phyloP scores from a whole-genome alignment of 257 asterid genomes.

The Misopates orontium region DNA sequence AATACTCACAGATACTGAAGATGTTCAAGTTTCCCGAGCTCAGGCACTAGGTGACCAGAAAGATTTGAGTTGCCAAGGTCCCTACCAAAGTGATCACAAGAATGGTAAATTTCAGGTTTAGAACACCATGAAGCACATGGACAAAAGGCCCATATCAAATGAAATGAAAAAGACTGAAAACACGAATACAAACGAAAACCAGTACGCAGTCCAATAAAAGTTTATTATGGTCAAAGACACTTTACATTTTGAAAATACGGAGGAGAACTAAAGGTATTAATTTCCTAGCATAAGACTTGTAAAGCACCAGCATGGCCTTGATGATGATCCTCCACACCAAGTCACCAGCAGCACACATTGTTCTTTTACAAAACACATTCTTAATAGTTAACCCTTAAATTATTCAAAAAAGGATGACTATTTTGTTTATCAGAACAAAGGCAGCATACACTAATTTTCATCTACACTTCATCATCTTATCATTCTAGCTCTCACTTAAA shows the following conservation, averaged over 20 bases:
- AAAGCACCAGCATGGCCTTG: background rate
- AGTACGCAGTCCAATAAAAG: background rate
- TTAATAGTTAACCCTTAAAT: background rate
- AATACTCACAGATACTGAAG: slow-evolving; percentile 70
- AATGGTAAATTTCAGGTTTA: slow-evolving; percentile 24
- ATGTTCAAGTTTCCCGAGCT: slow-evolving; percentile 45
- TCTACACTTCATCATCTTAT: background rate
- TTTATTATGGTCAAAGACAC: background rate
- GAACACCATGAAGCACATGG: slow-evolving; percentile 12
- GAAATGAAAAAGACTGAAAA: background rate
- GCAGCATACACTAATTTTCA: background rate
- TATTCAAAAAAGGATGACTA: too few relatives aligned
- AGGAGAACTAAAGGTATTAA: background rate
- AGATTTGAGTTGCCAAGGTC: slow-evolving; percentile 43
- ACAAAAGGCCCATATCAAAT: background rate
- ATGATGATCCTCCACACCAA: too few relatives aligned
- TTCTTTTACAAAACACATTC: too few relatives aligned
- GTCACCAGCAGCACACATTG: too few relatives aligned
- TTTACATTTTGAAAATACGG: background rate
- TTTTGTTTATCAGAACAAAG: too few relatives aligned
- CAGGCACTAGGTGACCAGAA: slow-evolving; percentile 43
- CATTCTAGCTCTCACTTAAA: background rate
- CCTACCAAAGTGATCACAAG: slow-evolving; percentile 28
- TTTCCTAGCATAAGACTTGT: background rate
- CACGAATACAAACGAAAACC: background rate